Evolutionary conservation across 1,139 yeast genomes (phyloP).

Genomic region (Debaryomyces robertsiae): DNA sequence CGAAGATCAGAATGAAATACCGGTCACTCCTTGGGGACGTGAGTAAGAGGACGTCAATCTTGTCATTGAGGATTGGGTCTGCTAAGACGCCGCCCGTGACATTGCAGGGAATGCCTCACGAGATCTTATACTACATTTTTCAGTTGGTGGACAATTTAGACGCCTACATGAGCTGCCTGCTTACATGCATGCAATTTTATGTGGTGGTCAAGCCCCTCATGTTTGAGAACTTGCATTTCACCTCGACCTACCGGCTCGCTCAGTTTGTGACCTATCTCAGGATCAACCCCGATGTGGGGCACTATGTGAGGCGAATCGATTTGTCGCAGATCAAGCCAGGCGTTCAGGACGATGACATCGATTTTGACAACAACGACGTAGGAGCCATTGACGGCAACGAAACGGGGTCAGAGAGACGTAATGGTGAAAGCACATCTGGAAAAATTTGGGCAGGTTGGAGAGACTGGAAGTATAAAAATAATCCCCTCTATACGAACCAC

Average conservation of each 20-base stretch:
- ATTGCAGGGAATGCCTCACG: constrained; percentile 34
- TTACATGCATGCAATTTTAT: constrained; percentile 53
- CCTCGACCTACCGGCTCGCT: constrained; percentile 73
- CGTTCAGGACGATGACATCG: constrained; percentile 52
- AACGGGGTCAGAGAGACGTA: constrained; percentile 2
- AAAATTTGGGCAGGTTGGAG: constrained; percentile 74
- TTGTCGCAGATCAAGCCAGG: constrained; percentile 54
- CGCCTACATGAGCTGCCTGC: constrained; percentile 43
- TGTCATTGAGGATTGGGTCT: constrained; percentile 17
- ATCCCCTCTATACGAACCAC: constrained; percentile 58
- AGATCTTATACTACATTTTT: constrained; percentile 38
- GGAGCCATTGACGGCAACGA: constrained; percentile 5
- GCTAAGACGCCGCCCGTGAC: constrained; percentile 16
- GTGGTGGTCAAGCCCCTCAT: constrained; percentile 54
- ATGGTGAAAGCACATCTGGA: constrained; percentile 18
- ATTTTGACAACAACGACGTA: constrained; percentile 10
- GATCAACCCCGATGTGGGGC: constrained; percentile 56
- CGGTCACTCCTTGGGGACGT: constrained; percentile 47
- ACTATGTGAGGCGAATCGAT: constrained; percentile 56
- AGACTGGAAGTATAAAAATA: constrained; percentile 79
- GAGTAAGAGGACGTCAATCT: constrained; percentile 29
- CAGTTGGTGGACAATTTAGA: constrained; percentile 28
- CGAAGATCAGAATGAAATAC: constrained; percentile 43
- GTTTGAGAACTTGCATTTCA: constrained; percentile 56
- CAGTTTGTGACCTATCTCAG: constrained; percentile 72